These are phyloP conservation scores for Amphicarpaea edgeworthii DNA, from an alignment of 306 rosid species.

Conservation along the genomic window DNA sequence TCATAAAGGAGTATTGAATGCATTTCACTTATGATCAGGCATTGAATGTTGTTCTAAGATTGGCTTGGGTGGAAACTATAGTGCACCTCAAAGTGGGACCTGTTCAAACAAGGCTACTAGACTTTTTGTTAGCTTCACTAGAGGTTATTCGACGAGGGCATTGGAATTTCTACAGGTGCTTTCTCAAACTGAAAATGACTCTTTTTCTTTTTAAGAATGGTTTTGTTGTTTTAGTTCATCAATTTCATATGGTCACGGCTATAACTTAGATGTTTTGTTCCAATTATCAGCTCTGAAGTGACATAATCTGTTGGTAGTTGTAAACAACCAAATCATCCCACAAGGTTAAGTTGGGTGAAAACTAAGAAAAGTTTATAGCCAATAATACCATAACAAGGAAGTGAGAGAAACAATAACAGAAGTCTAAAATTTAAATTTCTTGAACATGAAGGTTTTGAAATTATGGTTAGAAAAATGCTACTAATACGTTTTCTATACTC, in stretches of 20 bases:
- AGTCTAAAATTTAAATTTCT: too few relatives aligned
- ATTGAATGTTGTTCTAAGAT: slow-evolving; percentile 74
- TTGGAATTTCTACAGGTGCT: slow-evolving; percentile 96
- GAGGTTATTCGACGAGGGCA: slow-evolving; percentile 96
- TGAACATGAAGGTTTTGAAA: neutral
- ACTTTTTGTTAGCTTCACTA: slow-evolving; percentile 75
- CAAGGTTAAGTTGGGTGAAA: neutral
- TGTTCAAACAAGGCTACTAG: slow-evolving; percentile 54
- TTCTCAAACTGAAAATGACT: neutral
- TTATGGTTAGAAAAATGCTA: neutral
- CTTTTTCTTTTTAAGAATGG: neutral
- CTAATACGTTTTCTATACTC: too few relatives aligned
- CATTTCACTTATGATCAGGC: slow-evolving; percentile 63
- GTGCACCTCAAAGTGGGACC: slow-evolving; percentile 50
- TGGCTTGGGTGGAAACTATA: slow-evolving; percentile 80
- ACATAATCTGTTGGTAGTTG: neutral
- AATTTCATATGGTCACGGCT: slow-evolving; percentile 16
- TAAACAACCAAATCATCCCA: neutral
- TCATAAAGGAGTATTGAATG: neutral
- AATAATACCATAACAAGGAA: neutral
- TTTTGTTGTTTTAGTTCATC: neutral
- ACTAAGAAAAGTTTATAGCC: neutral
- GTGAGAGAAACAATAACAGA: too few relatives aligned
- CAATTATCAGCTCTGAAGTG: neutral
- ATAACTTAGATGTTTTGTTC: neutral